Percentiles rank a stretch among this genome's conserved stretches.
Conservation (phyloP, 257 asterid species). For the Solanum sejunctum region DNA sequence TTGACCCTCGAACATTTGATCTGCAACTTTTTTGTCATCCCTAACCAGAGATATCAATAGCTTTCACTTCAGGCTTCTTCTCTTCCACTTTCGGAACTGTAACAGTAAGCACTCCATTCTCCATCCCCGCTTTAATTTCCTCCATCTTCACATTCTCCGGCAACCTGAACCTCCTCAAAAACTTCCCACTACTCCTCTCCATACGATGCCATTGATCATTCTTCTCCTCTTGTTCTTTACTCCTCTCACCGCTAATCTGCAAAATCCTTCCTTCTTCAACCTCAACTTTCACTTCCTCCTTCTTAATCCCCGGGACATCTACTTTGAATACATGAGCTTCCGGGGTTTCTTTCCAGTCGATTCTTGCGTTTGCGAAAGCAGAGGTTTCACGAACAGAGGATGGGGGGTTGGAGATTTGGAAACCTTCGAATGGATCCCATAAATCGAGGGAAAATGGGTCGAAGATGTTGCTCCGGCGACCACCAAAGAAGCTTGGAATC, state of each 20-base stretch:
- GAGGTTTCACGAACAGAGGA: not conserved
- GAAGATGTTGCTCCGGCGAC: too few species aligned
- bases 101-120: not conserved
- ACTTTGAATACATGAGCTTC: not conserved
- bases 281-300: not conserved
- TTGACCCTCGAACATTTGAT: not conserved
- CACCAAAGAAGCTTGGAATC: too few species aligned
- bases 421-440: not conserved
- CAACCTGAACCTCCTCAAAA: not conserved
- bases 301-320: not conserved
- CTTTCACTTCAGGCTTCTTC: not conserved
- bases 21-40: not conserved
- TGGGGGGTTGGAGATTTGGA: not conserved
- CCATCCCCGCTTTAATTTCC: not conserved
- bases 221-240: not conserved
- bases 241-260: not conserved
- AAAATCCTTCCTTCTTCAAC: not conserved
- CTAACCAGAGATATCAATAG: not conserved
- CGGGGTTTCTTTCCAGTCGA: not conserved
- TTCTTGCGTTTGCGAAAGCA: not conserved
- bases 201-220: not conserved
- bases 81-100: not conserved
- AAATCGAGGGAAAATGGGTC: not conserved
- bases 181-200: not conserved
- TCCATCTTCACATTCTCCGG: not conserved